These are phyloP conservation scores for Trichaptum fuscoviolaceum DNA, from an alignment of 768 basidiomycete species.

Conservation along the genomic window DNA sequence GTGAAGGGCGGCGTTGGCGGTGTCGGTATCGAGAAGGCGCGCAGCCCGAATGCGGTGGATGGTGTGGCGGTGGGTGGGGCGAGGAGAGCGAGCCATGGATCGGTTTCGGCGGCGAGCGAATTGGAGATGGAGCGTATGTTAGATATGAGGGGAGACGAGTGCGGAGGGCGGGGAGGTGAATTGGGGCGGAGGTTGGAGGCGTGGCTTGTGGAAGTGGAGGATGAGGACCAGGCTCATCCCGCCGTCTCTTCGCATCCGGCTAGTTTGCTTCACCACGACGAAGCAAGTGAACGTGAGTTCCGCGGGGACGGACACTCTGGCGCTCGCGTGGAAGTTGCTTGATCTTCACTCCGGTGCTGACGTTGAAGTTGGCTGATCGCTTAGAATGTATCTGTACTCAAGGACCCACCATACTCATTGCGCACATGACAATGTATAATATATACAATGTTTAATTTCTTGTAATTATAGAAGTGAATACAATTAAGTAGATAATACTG, in stretches of 20 bases:
- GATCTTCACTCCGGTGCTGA: background rate
- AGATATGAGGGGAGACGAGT: constrained; percentile 67
- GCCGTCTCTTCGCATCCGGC: background rate
- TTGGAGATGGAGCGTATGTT: constrained; percentile 66
- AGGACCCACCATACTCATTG: no score
- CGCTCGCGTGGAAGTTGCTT: background rate
- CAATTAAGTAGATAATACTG: no score
- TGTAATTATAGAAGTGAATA: no score
- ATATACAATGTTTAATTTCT: no score
- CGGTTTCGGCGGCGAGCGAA: constrained; percentile 52
- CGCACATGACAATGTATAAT: no score
- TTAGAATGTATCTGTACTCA: no score
- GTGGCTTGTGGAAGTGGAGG: constrained; percentile 48
- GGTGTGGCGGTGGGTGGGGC: background rate
- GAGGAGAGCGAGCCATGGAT: constrained; percentile 12
- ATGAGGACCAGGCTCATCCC: constrained; percentile 10
- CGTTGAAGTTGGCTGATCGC: no score
- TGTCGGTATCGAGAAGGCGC: background rate
- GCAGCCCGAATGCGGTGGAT: background rate
- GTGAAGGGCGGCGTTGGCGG: background rate
- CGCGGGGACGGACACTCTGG: background rate
- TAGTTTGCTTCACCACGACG: background rate
- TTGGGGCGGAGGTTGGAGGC: constrained; percentile 70
- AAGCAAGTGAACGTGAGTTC: background rate
- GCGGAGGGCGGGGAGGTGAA: constrained; percentile 77